Evolutionary conservation across 148 eudicot species (phyloP).

Genomic region (Camellia sinensis): DNA sequence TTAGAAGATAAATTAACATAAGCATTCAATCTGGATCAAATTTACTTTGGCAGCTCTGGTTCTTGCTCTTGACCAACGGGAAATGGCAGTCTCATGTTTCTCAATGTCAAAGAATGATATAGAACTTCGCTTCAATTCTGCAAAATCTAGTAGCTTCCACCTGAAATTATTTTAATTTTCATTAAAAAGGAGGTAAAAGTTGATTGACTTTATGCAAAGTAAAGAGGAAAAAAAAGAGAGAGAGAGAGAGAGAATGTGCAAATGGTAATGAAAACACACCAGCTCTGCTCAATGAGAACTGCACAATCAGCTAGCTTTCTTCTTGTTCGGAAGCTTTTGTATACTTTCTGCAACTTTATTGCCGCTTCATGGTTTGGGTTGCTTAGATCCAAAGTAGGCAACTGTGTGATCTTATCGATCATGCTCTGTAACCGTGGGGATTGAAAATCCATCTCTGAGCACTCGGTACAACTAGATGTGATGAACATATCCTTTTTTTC

Average conservation of each 20-base stretch:
- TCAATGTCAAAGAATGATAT: slow-evolving; percentile 82
- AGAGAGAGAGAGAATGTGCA: not conserved
- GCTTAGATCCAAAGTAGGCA: slow-evolving; percentile 23
- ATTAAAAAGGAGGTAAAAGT: not conserved
- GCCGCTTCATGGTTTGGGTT: slow-evolving; percentile 87
- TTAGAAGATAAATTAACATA: not conserved
- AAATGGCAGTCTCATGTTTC: slow-evolving; percentile 80
- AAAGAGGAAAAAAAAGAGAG: not conserved
- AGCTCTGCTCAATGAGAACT: slow-evolving; percentile 89
- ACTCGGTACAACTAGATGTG: slow-evolving; percentile 1
- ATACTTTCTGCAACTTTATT: slow-evolving; percentile 87
- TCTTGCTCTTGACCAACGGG: slow-evolving; percentile 92
- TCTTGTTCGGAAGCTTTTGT: slow-evolving; percentile 91
- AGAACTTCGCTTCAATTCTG: slow-evolving; percentile 78
- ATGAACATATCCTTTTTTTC: slow-evolving; percentile 12
- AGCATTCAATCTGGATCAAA: not conserved
- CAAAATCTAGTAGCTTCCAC: slow-evolving; percentile 90
- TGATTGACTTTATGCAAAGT: not conserved
- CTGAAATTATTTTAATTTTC: slow-evolving; percentile 21
- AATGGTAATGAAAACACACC: slow-evolving; percentile 43
- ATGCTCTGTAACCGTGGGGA: slow-evolving; percentile 6
- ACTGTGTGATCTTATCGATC: slow-evolving; percentile 3
- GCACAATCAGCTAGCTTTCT: slow-evolving; percentile 99
- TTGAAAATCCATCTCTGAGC: slow-evolving; percentile 6
- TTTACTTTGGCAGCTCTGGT: slow-evolving; percentile 89